These are phyloP conservation scores for Senna siamea DNA, from an alignment of 306 rosid species.

Conservation along the genomic window DNA sequence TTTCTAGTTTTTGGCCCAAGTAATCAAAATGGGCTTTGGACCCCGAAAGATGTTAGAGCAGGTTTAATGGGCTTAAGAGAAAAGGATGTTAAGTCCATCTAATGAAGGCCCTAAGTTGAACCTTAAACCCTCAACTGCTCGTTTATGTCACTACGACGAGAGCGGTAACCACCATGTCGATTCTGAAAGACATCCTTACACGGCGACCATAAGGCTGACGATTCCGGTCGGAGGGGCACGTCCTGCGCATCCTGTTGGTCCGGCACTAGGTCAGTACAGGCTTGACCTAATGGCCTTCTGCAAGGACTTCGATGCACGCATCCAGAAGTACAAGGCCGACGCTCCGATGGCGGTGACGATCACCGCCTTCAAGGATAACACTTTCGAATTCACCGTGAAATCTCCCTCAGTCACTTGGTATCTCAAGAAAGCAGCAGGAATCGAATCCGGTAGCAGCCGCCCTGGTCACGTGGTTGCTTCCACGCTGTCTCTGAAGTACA, in stretches of 20 bases:
- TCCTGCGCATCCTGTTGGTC: conserved; percentile 78
- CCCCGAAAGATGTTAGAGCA: not conserved
- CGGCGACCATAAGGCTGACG: conserved; percentile 71
- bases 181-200: conserved; percentile 69
- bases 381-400: conserved; percentile 77
- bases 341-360: conserved; percentile 87
- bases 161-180: conserved; percentile 54
- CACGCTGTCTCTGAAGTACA: conserved; percentile 64
- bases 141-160: not conserved
- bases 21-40: too few species aligned
- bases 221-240: conserved; percentile 77
- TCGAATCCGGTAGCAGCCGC: conserved; percentile 75
- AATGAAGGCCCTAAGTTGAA: not conserved
- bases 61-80: not conserved
- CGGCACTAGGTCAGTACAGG: conserved; percentile 84
- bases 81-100: not conserved
- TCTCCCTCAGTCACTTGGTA: conserved; percentile 86
- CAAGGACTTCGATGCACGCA: conserved; percentile 87
- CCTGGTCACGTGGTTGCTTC: conserved; percentile 76
- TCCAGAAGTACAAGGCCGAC: conserved; percentile 78
- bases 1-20: too few species aligned
- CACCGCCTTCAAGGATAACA: conserved; percentile 88
- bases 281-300: conserved; percentile 88
- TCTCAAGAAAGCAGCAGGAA: conserved; percentile 76
- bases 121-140: conserved; percentile 25